Base-by-base conservation (phyloP, 2,329 filamentous ascomycete species). In the Cephalotrichum gorgonifer region DNA sequence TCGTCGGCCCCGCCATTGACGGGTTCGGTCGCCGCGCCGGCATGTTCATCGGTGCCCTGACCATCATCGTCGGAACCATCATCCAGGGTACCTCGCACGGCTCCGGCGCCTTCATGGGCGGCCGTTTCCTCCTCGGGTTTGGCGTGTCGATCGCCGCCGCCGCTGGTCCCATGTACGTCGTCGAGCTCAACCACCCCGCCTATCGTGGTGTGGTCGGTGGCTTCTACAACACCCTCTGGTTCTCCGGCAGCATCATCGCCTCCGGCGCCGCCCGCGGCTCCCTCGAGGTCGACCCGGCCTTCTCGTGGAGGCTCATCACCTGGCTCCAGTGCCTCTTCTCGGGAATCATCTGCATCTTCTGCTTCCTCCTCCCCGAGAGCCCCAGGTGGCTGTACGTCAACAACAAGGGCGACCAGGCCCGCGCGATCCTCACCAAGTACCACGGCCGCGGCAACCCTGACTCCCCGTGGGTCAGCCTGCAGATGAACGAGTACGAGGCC, bases 181-280 rank as follows among this genome's bases (percentile, higher is more conserved):
- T 79, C 42, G 81, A 85, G 59, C 70, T 81, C 50, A 72, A 78
- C 2, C 81, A 84, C 56, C 81, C 81, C 1, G 73, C 75, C 2
- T 80, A 78, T 60, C 72, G 81, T 52, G 79, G 78, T 38, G 68
- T 79, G 22, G 67, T 81, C 54, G 81, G 79, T 1, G 81, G 78
- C 39, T 71, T 82, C 6, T 71, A 69, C 59, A 71, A 71, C 55
- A 69, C 66, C 20, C 63, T 66, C 49, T 73, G 69, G 68, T 66
- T 66, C 48, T 58, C 60, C 27, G 68, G 68, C 30, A 62, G 66
- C 30, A 70, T 78, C 8, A 61, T 76, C 23, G 71, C 75, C 5
- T 65, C 64, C 22, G 65, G 72, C 35, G 67, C 69, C 9, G 64
- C 68, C 3, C 68, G 72, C 31, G 76, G 73, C 44, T 62, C 60